phyloP scores from a whole-genome alignment of 2,329 filamentous ascomycete species.

The Raffaelea ambrosiae region DNA sequence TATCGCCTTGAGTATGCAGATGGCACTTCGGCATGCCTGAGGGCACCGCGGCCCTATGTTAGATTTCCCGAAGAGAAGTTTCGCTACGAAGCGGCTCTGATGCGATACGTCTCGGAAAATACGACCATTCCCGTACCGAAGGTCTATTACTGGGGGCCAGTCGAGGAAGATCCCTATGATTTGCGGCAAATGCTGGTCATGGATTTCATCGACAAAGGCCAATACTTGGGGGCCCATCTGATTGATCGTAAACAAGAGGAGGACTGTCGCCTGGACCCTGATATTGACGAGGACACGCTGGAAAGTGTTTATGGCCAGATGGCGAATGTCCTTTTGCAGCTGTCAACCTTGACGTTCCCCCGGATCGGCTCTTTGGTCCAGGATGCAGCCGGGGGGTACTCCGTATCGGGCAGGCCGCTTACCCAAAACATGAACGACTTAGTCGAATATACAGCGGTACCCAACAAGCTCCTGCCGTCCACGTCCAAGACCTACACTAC shows the following conservation, averaged over 20 bases:
- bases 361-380: background rate
- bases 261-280: background rate
- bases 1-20: background rate
- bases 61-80: background rate
- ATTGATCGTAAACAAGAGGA: background rate
- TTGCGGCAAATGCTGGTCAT: background rate
- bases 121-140: background rate
- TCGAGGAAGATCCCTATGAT: background rate
- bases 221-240: background rate
- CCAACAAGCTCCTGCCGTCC: slow-evolving; percentile 13
- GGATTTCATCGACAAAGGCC: background rate
- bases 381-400: background rate
- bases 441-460: background rate
- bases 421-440: background rate
- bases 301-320: background rate
- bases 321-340: background rate
- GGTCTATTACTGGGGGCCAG: background rate
- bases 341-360: background rate
- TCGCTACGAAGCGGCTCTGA: background rate
- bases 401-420: background rate
- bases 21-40: background rate
- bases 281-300: background rate
- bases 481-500: slow-evolving; percentile 14
- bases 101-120: background rate
- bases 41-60: background rate